Evolutionary conservation across 768 basidiomycete genomes (phyloP).

Genomic region (Xanthoconium purpureum): DNA sequence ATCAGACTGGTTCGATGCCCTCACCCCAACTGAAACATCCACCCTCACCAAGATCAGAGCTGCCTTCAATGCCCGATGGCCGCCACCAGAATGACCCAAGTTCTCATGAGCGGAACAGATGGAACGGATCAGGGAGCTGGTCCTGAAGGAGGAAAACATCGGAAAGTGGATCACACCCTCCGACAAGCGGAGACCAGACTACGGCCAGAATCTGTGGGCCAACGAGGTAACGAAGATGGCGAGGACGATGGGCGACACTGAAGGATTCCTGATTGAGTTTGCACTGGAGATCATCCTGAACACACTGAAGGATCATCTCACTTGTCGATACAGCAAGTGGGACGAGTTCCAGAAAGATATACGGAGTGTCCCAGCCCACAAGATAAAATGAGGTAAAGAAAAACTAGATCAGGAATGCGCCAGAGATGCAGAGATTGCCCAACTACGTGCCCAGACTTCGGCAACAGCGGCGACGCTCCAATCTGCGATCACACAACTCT

Average conservation of each 20-base stretch:
- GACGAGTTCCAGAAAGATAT: background rate
- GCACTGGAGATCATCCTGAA: background rate
- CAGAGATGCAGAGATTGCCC: too few species aligned
- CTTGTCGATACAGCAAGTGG: background rate
- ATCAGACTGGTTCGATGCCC: background rate
- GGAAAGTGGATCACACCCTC: background rate
- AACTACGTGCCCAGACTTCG: too few species aligned
- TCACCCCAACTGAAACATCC: background rate
- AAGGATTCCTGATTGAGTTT: background rate
- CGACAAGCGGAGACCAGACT: background rate
- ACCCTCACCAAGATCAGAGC: background rate
- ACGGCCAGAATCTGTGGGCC: background rate
- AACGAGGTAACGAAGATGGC: background rate
- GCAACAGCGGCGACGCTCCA: too few species aligned
- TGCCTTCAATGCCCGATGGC: background rate
- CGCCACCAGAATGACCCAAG: background rate
- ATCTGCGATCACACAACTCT: too few species aligned
- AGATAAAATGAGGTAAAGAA: background rate
- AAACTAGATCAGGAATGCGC: too few species aligned
- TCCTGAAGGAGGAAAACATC: background rate
- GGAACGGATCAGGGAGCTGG: background rate
- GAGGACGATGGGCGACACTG: background rate
- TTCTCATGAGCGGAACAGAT: background rate
- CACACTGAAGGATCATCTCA: background rate
- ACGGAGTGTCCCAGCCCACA: background rate